Conservation (phyloP, 352 stramenopile species). For the Phytophthora kernoviae region DNA sequence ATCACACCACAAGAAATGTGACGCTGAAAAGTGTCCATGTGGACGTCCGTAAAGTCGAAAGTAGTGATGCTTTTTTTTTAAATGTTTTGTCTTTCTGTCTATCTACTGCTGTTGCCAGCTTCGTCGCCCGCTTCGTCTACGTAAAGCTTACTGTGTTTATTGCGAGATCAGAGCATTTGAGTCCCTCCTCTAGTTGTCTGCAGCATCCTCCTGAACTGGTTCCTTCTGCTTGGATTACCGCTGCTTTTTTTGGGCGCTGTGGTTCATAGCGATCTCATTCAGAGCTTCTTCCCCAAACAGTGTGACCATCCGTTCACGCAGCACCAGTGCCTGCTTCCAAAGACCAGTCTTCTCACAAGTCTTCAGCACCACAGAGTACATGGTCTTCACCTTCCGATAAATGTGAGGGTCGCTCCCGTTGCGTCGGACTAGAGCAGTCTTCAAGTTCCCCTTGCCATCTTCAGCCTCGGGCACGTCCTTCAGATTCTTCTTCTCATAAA, state of each 20-base stretch:
- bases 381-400: constrained; percentile 53
- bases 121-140: background rate
- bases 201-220: constrained; percentile 17
- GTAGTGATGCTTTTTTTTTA: background rate
- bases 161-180: background rate
- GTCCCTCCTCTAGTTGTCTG: constrained; percentile 1
- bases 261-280: constrained; percentile 29
- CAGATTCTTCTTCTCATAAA: constrained; percentile 57
- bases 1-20: background rate
- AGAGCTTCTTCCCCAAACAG: constrained; percentile 44
- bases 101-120: background rate
- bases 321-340: constrained; percentile 63
- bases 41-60: no score
- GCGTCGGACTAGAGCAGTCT: constrained; percentile 23
- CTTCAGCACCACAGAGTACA: constrained; percentile 62
- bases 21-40: no score
- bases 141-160: background rate
- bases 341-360: constrained; percentile 52
- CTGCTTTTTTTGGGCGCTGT: constrained; percentile 17
- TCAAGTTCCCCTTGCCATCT: constrained; percentile 35
- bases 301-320: constrained; percentile 50
- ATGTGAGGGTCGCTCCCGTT: constrained; percentile 30
- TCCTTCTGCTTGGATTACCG: constrained; percentile 27
- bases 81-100: background rate
- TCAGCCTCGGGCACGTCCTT: constrained; percentile 27